A percentile compares a stretch with the other conserved stretches of the same genome.
phyloP scores from a whole-genome alignment of 2,329 filamentous ascomycete species.

The Ceratocystis eucalypticola region DNA sequence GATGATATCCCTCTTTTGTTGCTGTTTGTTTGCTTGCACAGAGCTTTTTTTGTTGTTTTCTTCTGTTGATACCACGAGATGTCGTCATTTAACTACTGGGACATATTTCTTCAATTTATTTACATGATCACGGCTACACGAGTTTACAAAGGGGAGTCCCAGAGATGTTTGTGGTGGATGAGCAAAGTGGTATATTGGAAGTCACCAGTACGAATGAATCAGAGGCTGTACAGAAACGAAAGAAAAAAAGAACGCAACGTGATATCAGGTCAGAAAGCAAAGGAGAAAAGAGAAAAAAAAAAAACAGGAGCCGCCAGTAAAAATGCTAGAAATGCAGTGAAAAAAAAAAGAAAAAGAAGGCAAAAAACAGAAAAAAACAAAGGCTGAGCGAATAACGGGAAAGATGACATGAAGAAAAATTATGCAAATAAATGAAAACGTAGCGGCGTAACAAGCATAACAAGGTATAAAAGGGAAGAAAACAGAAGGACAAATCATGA shows the following conservation, averaged over 20 bases:
- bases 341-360: not conserved
- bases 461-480: not conserved
- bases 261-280: not conserved
- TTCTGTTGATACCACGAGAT: constrained; percentile 1
- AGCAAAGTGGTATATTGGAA: not conserved
- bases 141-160: not conserved
- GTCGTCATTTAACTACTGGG: not conserved
- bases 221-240: not conserved
- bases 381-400: not conserved
- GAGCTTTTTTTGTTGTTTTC: not conserved
- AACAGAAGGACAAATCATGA: not conserved
- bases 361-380: not conserved
- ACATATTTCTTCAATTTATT: not conserved
- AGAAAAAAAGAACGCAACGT: not conserved
- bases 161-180: not conserved
- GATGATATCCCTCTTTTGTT: constrained; percentile 4
- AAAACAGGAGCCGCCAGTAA: not conserved
- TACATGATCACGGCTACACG: not conserved
- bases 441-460: not conserved
- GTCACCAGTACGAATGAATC: not conserved
- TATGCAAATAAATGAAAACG: not conserved
- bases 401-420: not conserved
- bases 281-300: not conserved
- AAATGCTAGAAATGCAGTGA: too few relatives aligned
- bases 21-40: not conserved